Percentiles rank a stretch among this genome's conserved stretches.
Evolutionary conservation across 768 basidiomycete species (phyloP).

Genomic region (Butyriboletus loyo): DNA sequence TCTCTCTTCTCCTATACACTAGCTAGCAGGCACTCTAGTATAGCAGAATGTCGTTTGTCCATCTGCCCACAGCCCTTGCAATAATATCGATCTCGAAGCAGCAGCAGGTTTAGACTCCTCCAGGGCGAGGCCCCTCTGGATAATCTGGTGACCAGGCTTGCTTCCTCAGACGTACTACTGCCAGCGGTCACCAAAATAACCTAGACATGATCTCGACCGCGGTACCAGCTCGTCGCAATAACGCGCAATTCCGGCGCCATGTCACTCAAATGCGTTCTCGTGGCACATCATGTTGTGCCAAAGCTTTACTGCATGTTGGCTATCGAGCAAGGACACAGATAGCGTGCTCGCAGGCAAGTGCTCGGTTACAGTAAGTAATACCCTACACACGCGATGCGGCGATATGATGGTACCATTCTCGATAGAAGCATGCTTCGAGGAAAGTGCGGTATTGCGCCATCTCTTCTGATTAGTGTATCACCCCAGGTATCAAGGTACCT

Average conservation of each 20-base stretch:
- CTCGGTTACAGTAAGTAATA: no score
- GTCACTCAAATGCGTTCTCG: background rate
- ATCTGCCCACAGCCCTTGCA: no score
- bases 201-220: no score
- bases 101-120: background rate
- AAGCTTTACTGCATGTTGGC: background rate
- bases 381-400: background rate
- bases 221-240: background rate
- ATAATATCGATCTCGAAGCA: background rate
- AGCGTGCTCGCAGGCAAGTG: background rate
- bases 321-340: background rate
- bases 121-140: background rate
- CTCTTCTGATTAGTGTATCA: background rate
- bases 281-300: background rate
- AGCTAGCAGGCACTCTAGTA: no score
- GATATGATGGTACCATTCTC: background rate
- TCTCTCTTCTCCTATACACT: no score
- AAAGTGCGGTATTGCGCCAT: background rate
- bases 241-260: constrained; percentile 1
- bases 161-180: no score
- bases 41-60: no score
- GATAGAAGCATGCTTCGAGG: background rate
- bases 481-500: background rate
- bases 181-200: no score
- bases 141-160: background rate